Evolutionary conservation across 495 filamentous ascomycete species (phyloP), one percentile per base, ranked within the genome.

Genomic region (Corynascus novoguineensis): DNA sequence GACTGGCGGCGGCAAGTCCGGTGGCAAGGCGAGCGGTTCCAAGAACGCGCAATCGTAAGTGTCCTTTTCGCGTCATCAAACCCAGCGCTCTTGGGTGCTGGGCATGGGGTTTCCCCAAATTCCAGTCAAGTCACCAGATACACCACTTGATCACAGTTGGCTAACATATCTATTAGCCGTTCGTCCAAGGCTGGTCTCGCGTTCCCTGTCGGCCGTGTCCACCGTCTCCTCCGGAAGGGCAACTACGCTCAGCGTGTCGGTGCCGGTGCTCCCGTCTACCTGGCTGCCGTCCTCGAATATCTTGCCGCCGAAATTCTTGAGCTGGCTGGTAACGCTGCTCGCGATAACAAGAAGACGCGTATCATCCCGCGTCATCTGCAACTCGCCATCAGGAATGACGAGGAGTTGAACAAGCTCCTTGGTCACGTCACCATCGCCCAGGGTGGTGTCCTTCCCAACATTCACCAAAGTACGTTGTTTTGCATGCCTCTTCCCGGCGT

Each of bases 281-380:
- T 98, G 63, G 93, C 93, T 62, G 93, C 93, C 52, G 93, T 98
- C 35, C 90, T 98, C 37, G 93, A 98, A 81, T 98, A 98, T 69
- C 88, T 98, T 55, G 92, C 93, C 60, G 93, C 93, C 59, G 93
- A 98, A 77, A 97, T 98, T 59, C 91, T 98, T 72, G 93, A 98
- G 79, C 81, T 98, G 78, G 93, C 93, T 73, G 93, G 93, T 68
- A 98, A 98, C 73, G 93, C 93, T 63, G 93, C 93, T 57, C 92
- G 93, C 72, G 93, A 98, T 78, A 97, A 97, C 87, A 98, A 98
- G 90, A 97, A 97, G 86, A 98, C 92, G 60, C 90, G 93, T 88
- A 98, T 98, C 81, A 98, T 97, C 64, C 93, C 93, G 61, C 92
- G 93, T 73, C 93, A 98, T 78, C 87, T 98, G 47, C 93, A 98